Conservation (phyloP, 2,329 filamentous ascomycete species). For the Pestalotiopsis fici region DNA sequence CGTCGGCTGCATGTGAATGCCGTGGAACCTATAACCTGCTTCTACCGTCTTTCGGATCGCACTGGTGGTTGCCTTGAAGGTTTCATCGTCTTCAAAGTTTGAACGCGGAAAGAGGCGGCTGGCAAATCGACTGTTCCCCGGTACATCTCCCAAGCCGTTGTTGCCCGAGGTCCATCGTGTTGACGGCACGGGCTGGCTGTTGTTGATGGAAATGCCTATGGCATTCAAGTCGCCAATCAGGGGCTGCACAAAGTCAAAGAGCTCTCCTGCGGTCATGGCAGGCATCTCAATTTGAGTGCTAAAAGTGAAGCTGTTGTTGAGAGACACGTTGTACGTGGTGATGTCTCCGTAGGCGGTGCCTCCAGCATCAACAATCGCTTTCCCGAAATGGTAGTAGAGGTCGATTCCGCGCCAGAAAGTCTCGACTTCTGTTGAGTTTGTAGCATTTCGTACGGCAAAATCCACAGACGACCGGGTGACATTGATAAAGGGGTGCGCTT, state of each 20-base stretch:
- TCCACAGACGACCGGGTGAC: slow-evolving; percentile 21
- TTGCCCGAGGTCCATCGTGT: slow-evolving; percentile 30
- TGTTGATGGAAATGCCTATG: slow-evolving; percentile 29
- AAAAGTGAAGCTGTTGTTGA: slow-evolving; percentile 24
- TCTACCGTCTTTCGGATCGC: slow-evolving; percentile 37
- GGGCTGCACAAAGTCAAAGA: slow-evolving; percentile 31
- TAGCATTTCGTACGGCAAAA: slow-evolving; percentile 8
- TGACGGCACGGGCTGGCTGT: slow-evolving; percentile 24
- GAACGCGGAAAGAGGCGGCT: slow-evolving; percentile 32
- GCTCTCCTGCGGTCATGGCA: slow-evolving; percentile 16
- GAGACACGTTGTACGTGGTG: slow-evolving; percentile 18
- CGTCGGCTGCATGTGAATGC: slow-evolving; percentile 30
- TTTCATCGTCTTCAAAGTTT: slow-evolving; percentile 27
- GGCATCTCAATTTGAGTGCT: slow-evolving; percentile 34
- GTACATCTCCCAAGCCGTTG: slow-evolving; percentile 23
- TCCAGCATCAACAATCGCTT: slow-evolving; percentile 33
- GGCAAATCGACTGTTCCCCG: slow-evolving; percentile 30
- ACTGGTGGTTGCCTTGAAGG: slow-evolving; percentile 24
- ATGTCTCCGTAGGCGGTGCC: slow-evolving; percentile 38
- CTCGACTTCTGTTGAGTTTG: slow-evolving; percentile 3
- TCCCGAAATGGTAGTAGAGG: slow-evolving; percentile 32
- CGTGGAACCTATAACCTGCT: slow-evolving; percentile 34
- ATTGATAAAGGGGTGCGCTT: slow-evolving; percentile 25
- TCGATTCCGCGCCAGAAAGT: slow-evolving; percentile 32
- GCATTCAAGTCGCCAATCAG: slow-evolving; percentile 31